Evolutionary conservation across 2,329 filamentous ascomycete genomes (phyloP).

Genomic region (Ophiocordyceps sinensis): DNA sequence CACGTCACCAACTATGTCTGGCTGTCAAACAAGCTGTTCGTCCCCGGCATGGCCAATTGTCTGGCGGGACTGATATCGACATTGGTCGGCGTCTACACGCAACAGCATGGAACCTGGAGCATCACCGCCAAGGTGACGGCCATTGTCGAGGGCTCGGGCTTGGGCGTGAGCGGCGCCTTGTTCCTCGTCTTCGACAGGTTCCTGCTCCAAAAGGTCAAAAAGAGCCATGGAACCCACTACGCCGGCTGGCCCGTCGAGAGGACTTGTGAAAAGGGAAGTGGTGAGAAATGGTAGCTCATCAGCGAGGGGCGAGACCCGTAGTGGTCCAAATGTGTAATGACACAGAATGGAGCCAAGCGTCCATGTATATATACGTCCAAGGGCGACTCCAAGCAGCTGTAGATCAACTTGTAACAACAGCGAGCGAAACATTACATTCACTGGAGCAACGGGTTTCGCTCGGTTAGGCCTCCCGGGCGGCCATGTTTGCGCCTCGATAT

Average conservation of each 20-base stretch:
- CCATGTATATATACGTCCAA: too few species aligned
- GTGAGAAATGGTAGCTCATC: too few species aligned
- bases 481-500: conserved; percentile 21
- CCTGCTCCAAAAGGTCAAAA: too few species aligned
- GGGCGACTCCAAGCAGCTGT: too few species aligned
- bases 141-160: conserved; percentile 18
- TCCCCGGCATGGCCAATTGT: conserved; percentile 29
- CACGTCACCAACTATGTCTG: conserved; percentile 37
- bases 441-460: conserved; percentile 16
- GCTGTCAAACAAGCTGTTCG: conserved; percentile 35
- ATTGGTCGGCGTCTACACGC: conserved; percentile 30
- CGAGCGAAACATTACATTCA: conserved; percentile 1
- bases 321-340: too few species aligned
- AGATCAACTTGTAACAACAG: conserved; percentile 5
- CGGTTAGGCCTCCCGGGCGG: conserved; percentile 9
- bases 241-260: too few species aligned
- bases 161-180: conserved; percentile 3
- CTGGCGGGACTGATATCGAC: conserved; percentile 21
- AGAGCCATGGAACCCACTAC: too few species aligned
- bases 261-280: too few species aligned
- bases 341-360: too few species aligned
- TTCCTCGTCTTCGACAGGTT: too few species aligned
- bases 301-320: too few species aligned
- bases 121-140: conserved; percentile 23
- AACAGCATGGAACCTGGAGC: conserved; percentile 28